Conservation (phyloP, 805 yeast genomes). For the Saturnispora serradocipensis region DNA sequence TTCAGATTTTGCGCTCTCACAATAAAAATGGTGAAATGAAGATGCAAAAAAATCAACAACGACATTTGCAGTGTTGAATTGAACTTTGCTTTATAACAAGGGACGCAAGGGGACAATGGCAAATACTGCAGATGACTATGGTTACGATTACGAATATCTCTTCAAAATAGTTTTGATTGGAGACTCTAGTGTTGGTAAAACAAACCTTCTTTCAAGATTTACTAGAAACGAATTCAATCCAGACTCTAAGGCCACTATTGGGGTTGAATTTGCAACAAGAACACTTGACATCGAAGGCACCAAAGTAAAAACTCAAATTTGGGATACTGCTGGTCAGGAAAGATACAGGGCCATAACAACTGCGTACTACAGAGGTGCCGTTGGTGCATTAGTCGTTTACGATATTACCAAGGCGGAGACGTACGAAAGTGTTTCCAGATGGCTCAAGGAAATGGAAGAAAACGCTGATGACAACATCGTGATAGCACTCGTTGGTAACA, state of each 20-base stretch:
- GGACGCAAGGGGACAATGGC: background rate
- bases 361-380: conserved; percentile 97
- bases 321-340: conserved; percentile 99
- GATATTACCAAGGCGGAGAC: conserved; percentile 88
- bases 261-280: conserved; percentile 96
- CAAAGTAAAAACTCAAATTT: conserved; percentile 80
- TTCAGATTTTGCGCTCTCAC: background rate
- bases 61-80: no score
- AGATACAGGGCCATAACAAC: conserved; percentile 96
- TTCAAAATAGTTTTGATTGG: conserved; percentile 93
- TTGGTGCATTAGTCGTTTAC: conserved; percentile 91
- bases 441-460: conserved; percentile 85
- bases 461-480: conserved; percentile 93
- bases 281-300: conserved; percentile 82
- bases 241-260: conserved; percentile 90
- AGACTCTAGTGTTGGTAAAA: conserved; percentile 95
- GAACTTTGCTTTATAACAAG: background rate
- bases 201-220: conserved; percentile 86
- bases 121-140: conserved; percentile 36
- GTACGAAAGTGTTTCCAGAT: conserved; percentile 76
- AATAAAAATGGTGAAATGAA: background rate
- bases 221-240: conserved; percentile 93
- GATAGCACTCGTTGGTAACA: conserved; percentile 88
- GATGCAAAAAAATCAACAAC: background rate
- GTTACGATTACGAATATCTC: conserved; percentile 80